Percentiles rank a stretch among this genome's conserved stretches.
Evolutionary conservation across 2,329 filamentous ascomycete genomes (phyloP).

Genomic region (Trichophyton rubrum): DNA sequence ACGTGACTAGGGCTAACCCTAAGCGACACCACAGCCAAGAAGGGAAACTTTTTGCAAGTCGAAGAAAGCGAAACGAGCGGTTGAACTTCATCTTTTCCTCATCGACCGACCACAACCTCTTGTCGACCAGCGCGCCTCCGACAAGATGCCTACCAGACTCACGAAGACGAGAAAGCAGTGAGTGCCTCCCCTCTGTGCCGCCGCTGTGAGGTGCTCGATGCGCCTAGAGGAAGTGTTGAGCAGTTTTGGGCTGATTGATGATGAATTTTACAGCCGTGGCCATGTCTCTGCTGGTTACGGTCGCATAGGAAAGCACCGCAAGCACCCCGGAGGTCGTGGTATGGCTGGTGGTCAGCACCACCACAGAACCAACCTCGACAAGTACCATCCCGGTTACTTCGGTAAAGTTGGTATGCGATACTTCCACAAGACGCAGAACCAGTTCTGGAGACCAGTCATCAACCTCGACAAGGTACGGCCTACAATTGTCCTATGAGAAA

Average conservation of each 20-base stretch:
- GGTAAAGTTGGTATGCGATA: conserved; percentile 91
- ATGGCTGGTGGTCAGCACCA: conserved; percentile 99
- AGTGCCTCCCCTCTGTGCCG: conserved; percentile 19
- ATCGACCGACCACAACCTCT: conserved; percentile 13
- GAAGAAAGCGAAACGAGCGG: neutral
- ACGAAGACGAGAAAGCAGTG: conserved; percentile 40
- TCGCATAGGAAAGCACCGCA: conserved; percentile 98
- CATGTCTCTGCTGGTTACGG: conserved; percentile 97
- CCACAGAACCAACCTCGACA: conserved; percentile 84
- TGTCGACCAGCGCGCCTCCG: conserved; percentile 31
- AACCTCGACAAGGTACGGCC: conserved; percentile 90
- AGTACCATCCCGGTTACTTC: conserved; percentile 98
- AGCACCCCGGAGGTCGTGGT: conserved; percentile 68
- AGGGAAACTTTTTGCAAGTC: conserved; percentile 11
- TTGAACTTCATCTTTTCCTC: conserved; percentile 25
- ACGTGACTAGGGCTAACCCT: conserved; percentile 1
- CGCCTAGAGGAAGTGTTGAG: neutral
- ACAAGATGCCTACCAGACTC: conserved; percentile 42
- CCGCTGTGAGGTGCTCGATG: neutral
- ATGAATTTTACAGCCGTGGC: conserved; percentile 55
- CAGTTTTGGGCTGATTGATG: neutral
- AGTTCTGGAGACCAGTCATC: conserved; percentile 97
- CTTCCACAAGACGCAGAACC: conserved; percentile 93
- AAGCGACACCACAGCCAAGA: conserved; percentile 15
- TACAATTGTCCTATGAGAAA: neutral